These are phyloP conservation scores for Hordeum vulgare DNA, from an alignment of 176 grass and related monocot genomes.

Conservation along the genomic window DNA sequence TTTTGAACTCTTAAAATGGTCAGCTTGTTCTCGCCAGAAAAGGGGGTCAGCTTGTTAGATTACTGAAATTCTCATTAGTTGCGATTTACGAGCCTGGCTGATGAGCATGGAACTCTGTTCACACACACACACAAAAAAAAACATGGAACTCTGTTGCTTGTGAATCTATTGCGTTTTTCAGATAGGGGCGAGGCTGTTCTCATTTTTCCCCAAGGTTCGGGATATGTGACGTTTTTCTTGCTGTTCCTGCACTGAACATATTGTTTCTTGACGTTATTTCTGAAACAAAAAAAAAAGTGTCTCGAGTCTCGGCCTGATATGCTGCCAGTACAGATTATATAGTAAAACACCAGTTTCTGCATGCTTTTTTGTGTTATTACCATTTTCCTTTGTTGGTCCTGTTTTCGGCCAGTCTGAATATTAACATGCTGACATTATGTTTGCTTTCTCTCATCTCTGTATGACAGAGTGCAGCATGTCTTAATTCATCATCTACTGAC, in stretches of 20 bases:
- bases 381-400: neutral
- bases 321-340: neutral
- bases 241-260: neutral
- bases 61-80: neutral
- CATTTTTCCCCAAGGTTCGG: neutral
- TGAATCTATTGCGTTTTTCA: neutral
- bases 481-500: constrained; percentile 64
- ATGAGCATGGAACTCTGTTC: neutral
- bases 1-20: neutral
- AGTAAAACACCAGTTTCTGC: neutral
- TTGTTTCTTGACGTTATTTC: neutral
- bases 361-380: neutral
- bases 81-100: neutral
- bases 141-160: neutral
- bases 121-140: no score
- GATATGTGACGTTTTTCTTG: neutral
- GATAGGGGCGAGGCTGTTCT: neutral
- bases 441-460: constrained; percentile 22
- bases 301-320: neutral
- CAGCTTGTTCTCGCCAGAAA: neutral
- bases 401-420: neutral
- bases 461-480: constrained; percentile 60
- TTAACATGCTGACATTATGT: neutral
- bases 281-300: neutral
- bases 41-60: neutral